Evolutionary conservation across 2,329 filamentous ascomycete genomes (phyloP), one percentile per base, ranked within the genome.

Genomic region (Pyrenochaeta sp.): DNA sequence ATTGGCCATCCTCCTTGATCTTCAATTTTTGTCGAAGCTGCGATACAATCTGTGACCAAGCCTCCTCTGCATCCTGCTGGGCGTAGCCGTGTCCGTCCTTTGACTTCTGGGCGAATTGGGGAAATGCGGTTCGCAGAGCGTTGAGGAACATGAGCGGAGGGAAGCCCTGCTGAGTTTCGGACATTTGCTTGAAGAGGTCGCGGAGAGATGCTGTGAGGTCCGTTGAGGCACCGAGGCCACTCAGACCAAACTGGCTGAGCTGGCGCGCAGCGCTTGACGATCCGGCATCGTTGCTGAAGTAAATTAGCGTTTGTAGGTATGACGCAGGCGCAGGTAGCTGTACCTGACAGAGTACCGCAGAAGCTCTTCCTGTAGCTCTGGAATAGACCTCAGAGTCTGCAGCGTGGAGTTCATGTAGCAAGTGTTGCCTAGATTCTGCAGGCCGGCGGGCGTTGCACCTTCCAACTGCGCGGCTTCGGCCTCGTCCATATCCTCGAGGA

Each of bases 21-120:
- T 84, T 86, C 36, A 97, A 75, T 67, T 89, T 93, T 62, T 88
- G 83, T 51, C 88, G 85, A 24, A 99, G 76, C 64, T 93, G 89
- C 30, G 88, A 85, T 5, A 99, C 76, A 50, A 99, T 95, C 68
- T 97, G 93, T 14, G 93, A 94, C 91, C 93, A 99, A 32, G 93
- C 94, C 72, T 99, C 94, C 72, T 99, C 94, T 1, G 94, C 94
- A 75, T 99, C 94, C 74, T 99, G 94, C 73, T 99, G 94, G n/a
- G 94, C 92, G 66, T 87, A 97, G 6, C 89, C 91, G 44, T 87
- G 80, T 15, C 90, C 89, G 21, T 87, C 86, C 69, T 89, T 92
- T 41, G 90, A 84, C 63, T 84, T 87, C 74, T 99, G 91, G 8
- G 90, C 91, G 67, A 99, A 99, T 67, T 97, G 94, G 7, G 94